Conservation (phyloP, 805 yeast species). For the Isabelozyma heimii region DNA sequence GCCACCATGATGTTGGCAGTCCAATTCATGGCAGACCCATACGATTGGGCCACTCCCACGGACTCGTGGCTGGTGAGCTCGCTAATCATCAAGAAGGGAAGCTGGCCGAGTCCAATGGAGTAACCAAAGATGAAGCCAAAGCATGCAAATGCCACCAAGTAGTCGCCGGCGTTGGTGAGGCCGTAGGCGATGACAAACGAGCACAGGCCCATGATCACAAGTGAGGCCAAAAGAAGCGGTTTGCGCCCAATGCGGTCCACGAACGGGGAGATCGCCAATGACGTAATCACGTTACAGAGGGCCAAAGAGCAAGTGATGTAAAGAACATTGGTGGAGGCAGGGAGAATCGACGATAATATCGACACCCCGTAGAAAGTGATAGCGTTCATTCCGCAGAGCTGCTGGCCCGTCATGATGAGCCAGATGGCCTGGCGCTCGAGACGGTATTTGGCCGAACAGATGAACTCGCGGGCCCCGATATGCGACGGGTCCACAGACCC, state of each 20-base stretch:
- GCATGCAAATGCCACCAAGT: conserved; percentile 21
- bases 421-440: conserved; percentile 27
- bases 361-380: conserved; percentile 89
- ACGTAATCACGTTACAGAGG: conserved; percentile 64
- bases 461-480: conserved; percentile 17
- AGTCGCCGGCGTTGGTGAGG: conserved; percentile 10
- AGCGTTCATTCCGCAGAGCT: conserved; percentile 77
- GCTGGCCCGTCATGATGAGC: conserved; percentile 37
- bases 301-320: conserved; percentile 73
- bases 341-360: conserved; percentile 64
- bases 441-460: conserved; percentile 15
- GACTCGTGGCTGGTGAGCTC: conserved; percentile 33
- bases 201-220: conserved; percentile 18
- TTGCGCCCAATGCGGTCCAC: conserved; percentile 75
- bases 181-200: conserved; percentile 26
- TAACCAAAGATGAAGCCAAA: conserved; percentile 31
- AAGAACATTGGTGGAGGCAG: conserved; percentile 54
- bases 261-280: conserved; percentile 64
- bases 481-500: conserved; percentile 30
- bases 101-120: conserved; percentile 35
- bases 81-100: conserved; percentile 36
- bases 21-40: conserved; percentile 37
- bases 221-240: conserved; percentile 27
- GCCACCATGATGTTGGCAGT: conserved; percentile 31
- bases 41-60: conserved; percentile 31